Base-by-base conservation (phyloP, 2,329 filamentous ascomycete genomes). In the Cadophora sp. region DNA sequence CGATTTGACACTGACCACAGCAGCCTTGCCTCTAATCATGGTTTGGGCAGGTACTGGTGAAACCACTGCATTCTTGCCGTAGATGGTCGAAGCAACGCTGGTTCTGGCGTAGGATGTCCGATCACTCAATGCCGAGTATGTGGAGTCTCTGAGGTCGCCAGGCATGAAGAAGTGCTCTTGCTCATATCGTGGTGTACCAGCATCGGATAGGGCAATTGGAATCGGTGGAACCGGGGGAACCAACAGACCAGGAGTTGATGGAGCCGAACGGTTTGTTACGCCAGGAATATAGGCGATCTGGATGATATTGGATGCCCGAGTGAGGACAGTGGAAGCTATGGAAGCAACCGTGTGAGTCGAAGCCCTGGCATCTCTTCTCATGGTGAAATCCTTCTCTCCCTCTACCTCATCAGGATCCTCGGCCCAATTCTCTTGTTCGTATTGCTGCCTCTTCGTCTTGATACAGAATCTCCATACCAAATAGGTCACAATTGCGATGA, bases 211-310 rank as follows among this genome's bases (percentile, higher is more conserved):
- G 48, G 87, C 84, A 74, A 87, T 89, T 58, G 96, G 95, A 70
- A 98, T 93, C 19, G 95, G 94, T 51, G 96, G 96, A 4, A 99
- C 94, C 0, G 95, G 95, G n/a, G 94, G 94, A 4, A 97, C 92
- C 62, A 95, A 86, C 24, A 93, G 83, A 48, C 89, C 89, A 3
- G 93, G 92, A 0, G 93, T 95, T n/a, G 91, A 90, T 5, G 92
- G 92, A 8, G 91, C 90, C 14, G 94, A 94, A 73, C 95, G 89
- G 81, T 97, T 97, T 69, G 93, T 97, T 76, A 98, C 94, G 69
- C 96, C 96, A 16, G 96, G 96, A 73, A 99, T 98, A 80, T 98
- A 99, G 66, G 96, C 96, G 80, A 99, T 99, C 81, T 98, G 96
- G 76, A 99, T 99, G 78, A 99, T 95, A 83, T 99, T 99, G 76